These are phyloP conservation scores for Verticillium longisporum DNA, from an alignment of 2,329 filamentous ascomycete species.

Conservation along the genomic window DNA sequence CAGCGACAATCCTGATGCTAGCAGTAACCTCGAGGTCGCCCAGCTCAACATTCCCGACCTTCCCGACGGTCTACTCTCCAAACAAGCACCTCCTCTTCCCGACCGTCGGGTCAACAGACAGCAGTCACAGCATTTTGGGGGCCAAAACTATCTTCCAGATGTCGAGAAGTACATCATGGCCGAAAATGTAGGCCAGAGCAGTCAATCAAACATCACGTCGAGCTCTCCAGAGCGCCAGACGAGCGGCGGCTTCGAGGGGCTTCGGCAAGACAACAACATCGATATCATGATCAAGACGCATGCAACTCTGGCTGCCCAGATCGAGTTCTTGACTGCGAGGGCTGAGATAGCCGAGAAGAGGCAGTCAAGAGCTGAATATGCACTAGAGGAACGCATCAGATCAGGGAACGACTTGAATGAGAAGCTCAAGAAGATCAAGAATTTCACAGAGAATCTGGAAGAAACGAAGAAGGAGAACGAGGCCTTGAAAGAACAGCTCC, in stretches of 20 bases:
- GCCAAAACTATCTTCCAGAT: no score
- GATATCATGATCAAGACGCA: slow-evolving; percentile 15
- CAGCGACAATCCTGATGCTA: background rate
- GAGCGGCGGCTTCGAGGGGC: background rate
- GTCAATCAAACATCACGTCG: background rate
- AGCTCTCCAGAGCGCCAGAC: background rate
- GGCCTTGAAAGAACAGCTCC: slow-evolving; percentile 20
- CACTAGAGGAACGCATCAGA: background rate
- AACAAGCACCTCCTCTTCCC: background rate
- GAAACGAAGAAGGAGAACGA: slow-evolving; percentile 19
- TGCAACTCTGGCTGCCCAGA: background rate
- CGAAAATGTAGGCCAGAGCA: no score
- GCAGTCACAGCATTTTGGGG: background rate
- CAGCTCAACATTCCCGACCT: background rate
- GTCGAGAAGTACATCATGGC: no score
- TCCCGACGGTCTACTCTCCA: background rate
- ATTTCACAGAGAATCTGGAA: slow-evolving; percentile 12
- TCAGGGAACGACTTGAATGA: slow-evolving; percentile 12
- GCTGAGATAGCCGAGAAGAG: background rate
- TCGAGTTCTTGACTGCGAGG: background rate
- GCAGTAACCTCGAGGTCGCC: background rate
- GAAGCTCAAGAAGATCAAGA: slow-evolving; percentile 16
- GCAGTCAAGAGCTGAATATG: background rate
- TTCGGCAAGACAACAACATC: slow-evolving; percentile 8
- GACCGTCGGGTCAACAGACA: background rate